Evolutionary conservation across 2,329 filamentous ascomycete genomes (phyloP).

Genomic region (Colletotrichum caudatum): DNA sequence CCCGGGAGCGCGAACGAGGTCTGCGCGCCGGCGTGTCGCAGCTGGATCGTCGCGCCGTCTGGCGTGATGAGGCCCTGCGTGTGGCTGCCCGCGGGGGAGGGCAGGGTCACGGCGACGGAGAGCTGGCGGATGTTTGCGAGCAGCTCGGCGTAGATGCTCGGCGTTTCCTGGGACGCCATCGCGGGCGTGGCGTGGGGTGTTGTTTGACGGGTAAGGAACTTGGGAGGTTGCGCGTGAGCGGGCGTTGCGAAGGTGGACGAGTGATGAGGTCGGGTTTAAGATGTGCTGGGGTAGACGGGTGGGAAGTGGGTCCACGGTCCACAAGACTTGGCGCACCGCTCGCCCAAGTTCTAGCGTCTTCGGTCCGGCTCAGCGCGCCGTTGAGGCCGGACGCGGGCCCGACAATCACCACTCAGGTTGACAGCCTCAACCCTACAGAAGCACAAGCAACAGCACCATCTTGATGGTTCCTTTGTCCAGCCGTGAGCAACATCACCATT

Average conservation of each 20-base stretch:
- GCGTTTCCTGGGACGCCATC: constrained; percentile 27
- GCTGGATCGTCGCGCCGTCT: constrained; percentile 58
- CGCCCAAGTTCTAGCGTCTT: background rate
- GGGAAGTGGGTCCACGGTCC: background rate
- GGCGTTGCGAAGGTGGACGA: background rate
- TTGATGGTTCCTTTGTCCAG: too few species aligned
- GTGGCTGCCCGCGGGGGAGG: constrained; percentile 55
- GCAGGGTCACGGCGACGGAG: constrained; percentile 67
- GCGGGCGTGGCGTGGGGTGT: background rate
- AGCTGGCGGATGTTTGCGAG: constrained; percentile 74
- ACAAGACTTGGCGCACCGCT: background rate
- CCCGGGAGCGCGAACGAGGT: constrained; percentile 58
- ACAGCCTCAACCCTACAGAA: too few species aligned
- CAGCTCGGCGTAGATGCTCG: constrained; percentile 71
- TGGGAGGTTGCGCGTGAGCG: background rate
- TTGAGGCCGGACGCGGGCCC: background rate
- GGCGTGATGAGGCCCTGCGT: constrained; percentile 59
- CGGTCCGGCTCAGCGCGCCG: constrained; percentile 2
- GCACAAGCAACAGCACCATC: too few species aligned
- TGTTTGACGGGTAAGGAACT: background rate
- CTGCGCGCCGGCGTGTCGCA: constrained; percentile 60
- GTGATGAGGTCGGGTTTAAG: constrained; percentile 29
- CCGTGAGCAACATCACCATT: too few species aligned
- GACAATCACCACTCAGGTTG: background rate
- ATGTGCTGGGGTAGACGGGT: background rate